phyloP scores from a whole-genome alignment of 495 filamentous ascomycete genomes.

The Neurospora africana region DNA sequence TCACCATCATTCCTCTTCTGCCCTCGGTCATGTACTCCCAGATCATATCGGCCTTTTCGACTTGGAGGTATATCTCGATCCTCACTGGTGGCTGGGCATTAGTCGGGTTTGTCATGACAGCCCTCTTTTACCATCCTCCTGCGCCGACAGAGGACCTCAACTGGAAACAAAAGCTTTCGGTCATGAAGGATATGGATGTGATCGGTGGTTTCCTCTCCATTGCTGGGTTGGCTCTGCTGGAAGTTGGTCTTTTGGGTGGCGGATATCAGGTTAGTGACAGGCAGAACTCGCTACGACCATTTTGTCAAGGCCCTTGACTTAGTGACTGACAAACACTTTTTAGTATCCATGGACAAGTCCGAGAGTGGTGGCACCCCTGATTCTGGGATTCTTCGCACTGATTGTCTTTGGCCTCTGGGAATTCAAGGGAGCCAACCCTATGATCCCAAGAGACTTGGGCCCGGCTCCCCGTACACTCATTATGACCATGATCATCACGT shows the following conservation, averaged over 20 bases:
- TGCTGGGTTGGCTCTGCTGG: slow-evolving; percentile 50
- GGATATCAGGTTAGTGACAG: slow-evolving; percentile 41
- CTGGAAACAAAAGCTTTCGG: slow-evolving; percentile 34
- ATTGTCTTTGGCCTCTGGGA: slow-evolving; percentile 53
- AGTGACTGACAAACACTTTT: background rate
- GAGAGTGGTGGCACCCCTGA: slow-evolving; percentile 41
- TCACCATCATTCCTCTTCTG: slow-evolving; percentile 59
- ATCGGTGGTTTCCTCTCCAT: slow-evolving; percentile 60
- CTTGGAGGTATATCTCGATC: slow-evolving; percentile 56
- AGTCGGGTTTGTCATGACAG: slow-evolving; percentile 49
- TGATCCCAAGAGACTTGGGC: slow-evolving; percentile 53
- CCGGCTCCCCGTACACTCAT: slow-evolving; percentile 52
- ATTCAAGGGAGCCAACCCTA: slow-evolving; percentile 50
- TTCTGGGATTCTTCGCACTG: slow-evolving; percentile 47
- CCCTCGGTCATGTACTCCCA: slow-evolving; percentile 62
- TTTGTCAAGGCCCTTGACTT: background rate
- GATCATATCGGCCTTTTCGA: slow-evolving; percentile 47
- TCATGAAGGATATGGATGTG: slow-evolving; percentile 51
- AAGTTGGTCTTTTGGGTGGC: slow-evolving; percentile 59
- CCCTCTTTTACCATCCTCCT: slow-evolving; percentile 58
- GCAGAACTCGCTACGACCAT: background rate
- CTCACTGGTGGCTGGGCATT: slow-evolving; percentile 52
- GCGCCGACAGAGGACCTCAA: slow-evolving; percentile 45
- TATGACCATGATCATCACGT: slow-evolving; percentile 60
- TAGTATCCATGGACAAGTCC: slow-evolving; percentile 28